Evolutionary conservation across 2,329 filamentous ascomycete species (phyloP), one percentile per base, ranked within the genome.

Genomic region (Penicillium sp.): DNA sequence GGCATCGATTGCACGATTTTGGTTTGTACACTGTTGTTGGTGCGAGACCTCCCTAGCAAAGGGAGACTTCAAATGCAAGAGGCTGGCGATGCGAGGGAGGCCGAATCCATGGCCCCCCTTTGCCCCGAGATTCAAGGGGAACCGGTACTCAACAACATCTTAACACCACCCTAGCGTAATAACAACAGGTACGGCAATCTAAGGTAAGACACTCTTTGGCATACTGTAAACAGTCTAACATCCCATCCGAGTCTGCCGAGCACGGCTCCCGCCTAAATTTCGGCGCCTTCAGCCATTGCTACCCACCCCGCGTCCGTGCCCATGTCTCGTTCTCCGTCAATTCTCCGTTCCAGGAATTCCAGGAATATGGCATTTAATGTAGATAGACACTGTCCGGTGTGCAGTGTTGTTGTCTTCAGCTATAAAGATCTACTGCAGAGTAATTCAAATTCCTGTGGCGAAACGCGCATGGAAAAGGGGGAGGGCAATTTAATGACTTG

Each of bases 261-360:
- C 30, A 31, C 28, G 30, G 49, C 36, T 39, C 16, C 45, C 50
- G 45, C 31, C 44, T 38, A 38, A 50, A 50, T 36, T 45, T 45
- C 50, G 41, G 45, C 48, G 10, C 11, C 45, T 7, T 31, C 18
- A 38, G 27, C 31, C 44, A 44, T 39, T 45, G 41, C 41, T 44
- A 45, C 42, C 40, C 44, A 22, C 44, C 14, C 28, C 16, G 24
- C 18, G 18, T 20, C 30, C 33, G 33, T 36, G 33, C 33, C 16
- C 16, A 10, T n/a, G 6, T 35, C 33, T 36, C 33, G 10, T 40
- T 40, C 18, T 24, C 36, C 38, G 38, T 13, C 25, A 40, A 40
- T 40, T 40, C 22, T 25, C 38, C 38, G 38, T 40, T 40, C 22
- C 16, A 24, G 36, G 9, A 22, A 39, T 39, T 7, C 5, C 6